phyloP scores from a whole-genome alignment of 1,139 yeast species.

The Diutina mesorugosa region DNA sequence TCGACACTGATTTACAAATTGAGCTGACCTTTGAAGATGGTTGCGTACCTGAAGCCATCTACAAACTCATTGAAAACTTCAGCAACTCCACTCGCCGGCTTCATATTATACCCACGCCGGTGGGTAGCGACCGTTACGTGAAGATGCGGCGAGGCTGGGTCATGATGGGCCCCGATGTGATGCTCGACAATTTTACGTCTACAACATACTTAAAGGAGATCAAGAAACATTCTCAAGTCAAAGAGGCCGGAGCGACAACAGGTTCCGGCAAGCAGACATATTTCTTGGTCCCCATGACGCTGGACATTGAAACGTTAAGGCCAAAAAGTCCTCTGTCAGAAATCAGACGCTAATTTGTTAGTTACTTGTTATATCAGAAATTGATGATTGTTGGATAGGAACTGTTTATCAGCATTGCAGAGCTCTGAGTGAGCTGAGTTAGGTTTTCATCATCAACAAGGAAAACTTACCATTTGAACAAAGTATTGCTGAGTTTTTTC shows the following conservation, averaged over 20 bases:
- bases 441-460: constrained; percentile 2
- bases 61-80: constrained; percentile 82
- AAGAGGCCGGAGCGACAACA: constrained; percentile 12
- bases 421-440: constrained; percentile 3
- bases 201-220: constrained; percentile 20
- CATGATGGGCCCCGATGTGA: constrained; percentile 70
- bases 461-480: background rate
- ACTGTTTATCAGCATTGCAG: constrained; percentile 2
- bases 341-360: background rate
- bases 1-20: constrained; percentile 73
- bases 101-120: constrained; percentile 67
- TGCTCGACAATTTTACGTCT: constrained; percentile 53
- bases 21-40: constrained; percentile 20
- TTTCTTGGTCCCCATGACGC: constrained; percentile 45
- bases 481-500: background rate
- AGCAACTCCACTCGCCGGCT: constrained; percentile 69
- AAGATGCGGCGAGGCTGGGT: constrained; percentile 85
- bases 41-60: constrained; percentile 57
- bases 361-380: background rate
- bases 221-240: constrained; percentile 18
- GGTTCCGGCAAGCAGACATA: constrained; percentile 13
- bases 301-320: constrained; percentile 66
- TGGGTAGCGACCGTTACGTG: constrained; percentile 53
- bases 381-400: constrained; percentile 2
- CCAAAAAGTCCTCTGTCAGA: constrained; percentile 44